Percentiles rank a stretch among this genome's conserved stretches.
Conservation (phyloP, 1,284 basidiomycete species). For the Microbotryum scabiosae region DNA sequence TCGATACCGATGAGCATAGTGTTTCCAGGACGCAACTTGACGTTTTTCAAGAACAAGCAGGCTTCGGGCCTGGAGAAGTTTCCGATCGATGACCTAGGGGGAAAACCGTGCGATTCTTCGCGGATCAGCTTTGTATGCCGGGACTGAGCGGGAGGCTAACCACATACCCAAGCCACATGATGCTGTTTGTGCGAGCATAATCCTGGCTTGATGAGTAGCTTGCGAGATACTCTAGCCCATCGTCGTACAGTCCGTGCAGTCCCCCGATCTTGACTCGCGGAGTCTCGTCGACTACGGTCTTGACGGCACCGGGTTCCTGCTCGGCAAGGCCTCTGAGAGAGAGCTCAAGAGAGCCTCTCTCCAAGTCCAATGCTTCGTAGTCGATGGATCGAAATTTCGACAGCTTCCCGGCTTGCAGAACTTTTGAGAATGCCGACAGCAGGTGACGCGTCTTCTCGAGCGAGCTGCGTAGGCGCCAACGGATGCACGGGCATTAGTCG, state of each 20-base stretch:
- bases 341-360: neutral
- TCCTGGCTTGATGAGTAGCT: slow-evolving; percentile 42
- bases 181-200: slow-evolving; percentile 49
- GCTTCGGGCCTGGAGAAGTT: slow-evolving; percentile 77
- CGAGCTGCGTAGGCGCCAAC: slow-evolving; percentile 48
- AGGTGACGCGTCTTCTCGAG: slow-evolving; percentile 85
- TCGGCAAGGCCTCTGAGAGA: slow-evolving; percentile 45
- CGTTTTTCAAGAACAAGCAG: slow-evolving; percentile 62
- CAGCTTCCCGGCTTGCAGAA: slow-evolving; percentile 13
- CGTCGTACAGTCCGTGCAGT: slow-evolving; percentile 26
- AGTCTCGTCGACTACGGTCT: slow-evolving; percentile 47
- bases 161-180: too few relatives aligned
- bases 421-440: slow-evolving; percentile 60
- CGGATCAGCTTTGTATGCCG: slow-evolving; percentile 8
- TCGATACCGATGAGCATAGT: slow-evolving; percentile 69
- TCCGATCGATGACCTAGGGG: slow-evolving; percentile 81
- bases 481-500: neutral
- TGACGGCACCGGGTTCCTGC: slow-evolving; percentile 52
- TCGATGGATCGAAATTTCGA: slow-evolving; percentile 37
- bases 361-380: slow-evolving; percentile 47
- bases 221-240: slow-evolving; percentile 10
- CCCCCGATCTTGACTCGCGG: slow-evolving; percentile 26
- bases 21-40: slow-evolving; percentile 64
- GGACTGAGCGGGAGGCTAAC: slow-evolving; percentile 9
- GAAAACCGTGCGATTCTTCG: slow-evolving; percentile 48